Evolutionary conservation across 768 basidiomycete species (phyloP).

Genomic region (Cystofilobasidium bisporidii): DNA sequence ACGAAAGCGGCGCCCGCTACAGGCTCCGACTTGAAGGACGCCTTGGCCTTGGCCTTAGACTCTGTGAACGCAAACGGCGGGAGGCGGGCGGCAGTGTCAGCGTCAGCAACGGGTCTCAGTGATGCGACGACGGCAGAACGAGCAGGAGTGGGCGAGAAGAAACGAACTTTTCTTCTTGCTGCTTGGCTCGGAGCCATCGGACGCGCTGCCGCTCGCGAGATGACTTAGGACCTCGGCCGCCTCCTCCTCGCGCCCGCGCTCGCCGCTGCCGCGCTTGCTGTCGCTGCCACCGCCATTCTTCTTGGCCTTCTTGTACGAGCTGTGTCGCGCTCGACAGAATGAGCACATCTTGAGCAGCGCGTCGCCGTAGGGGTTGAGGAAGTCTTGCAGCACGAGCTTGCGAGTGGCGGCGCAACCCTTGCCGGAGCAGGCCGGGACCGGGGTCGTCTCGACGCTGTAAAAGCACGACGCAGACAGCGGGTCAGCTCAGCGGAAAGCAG

Average conservation of each 20-base stretch:
- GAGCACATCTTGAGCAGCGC: slow-evolving; percentile 6
- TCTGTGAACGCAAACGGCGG: not conserved
- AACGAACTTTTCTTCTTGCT: not conserved
- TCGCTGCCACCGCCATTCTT: not conserved
- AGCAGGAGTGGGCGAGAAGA: no score
- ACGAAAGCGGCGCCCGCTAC: no score
- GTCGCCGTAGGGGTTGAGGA: slow-evolving; percentile 7
- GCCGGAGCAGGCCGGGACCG: not conserved
- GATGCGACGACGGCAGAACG: no score
- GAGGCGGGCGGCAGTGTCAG: no score
- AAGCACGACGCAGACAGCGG: not conserved
- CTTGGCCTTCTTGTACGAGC: slow-evolving; percentile 5
- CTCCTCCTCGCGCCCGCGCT: not conserved
- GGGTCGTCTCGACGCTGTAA: not conserved
- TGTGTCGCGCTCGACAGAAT: not conserved
- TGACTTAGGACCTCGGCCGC: not conserved
- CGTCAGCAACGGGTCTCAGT: no score
- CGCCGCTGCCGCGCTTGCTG: not conserved
- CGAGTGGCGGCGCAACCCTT: not conserved
- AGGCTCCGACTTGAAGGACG: no score
- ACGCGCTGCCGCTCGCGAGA: not conserved
- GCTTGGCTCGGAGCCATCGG: not conserved
- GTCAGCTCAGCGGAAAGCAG: not conserved
- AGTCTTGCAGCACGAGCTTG: not conserved
- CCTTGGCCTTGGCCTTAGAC: no score